phyloP scores from a whole-genome alignment of 768 basidiomycete genomes.

The Lactarius trivialis region DNA sequence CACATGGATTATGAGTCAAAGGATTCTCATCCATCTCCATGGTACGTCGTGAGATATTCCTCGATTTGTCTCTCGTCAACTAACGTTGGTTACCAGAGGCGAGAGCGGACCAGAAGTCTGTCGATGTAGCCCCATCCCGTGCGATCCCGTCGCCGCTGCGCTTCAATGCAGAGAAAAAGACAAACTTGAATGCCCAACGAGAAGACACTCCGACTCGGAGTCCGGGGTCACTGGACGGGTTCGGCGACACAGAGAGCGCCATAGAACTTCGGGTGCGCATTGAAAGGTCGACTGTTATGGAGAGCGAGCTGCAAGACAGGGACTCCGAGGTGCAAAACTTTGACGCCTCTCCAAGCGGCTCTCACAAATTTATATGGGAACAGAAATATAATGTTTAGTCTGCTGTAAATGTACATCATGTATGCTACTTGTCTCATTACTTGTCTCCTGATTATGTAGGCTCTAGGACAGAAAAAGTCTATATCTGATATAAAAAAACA shows the following conservation, averaged over 20 bases:
- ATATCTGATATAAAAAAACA: too few species aligned
- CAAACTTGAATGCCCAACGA: too few species aligned
- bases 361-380: neutral
- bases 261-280: constrained; percentile 21
- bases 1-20: constrained; percentile 35
- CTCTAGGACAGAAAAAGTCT: too few species aligned
- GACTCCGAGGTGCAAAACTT: neutral
- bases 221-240: neutral
- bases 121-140: neutral
- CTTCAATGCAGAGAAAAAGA: neutral
- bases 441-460: too few species aligned
- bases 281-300: constrained; percentile 5
- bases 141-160: neutral
- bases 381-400: neutral
- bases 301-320: neutral
- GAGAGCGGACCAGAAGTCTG: constrained; percentile 14
- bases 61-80: neutral
- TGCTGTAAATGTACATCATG: too few species aligned
- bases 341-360: too few species aligned
- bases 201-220: neutral
- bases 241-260: neutral
- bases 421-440: too few species aligned
- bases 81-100: constrained; percentile 19
- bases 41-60: constrained; percentile 25
- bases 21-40: constrained; percentile 31